A percentile compares a stretch with the other conserved stretches of the same genome.
phyloP scores from a whole-genome alignment of 441 rosid genomes.

The Bocquillonia castaneifolia region DNA sequence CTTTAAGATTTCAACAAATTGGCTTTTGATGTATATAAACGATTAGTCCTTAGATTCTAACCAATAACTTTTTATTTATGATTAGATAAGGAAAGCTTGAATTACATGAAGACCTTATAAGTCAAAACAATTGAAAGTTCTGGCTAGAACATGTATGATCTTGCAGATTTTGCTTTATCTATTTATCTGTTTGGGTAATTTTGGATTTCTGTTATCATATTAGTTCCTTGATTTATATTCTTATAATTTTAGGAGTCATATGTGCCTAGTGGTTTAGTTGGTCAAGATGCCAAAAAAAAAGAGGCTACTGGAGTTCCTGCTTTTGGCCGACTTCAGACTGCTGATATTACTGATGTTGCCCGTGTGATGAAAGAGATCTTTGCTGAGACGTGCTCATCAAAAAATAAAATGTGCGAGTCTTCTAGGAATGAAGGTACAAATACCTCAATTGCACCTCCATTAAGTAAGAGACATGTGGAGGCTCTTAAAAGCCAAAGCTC shows the following conservation, averaged over 20 bases:
- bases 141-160: neutral
- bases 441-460: constrained; percentile 24
- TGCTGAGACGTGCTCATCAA: constrained; percentile 59
- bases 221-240: neutral
- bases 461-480: constrained; percentile 25
- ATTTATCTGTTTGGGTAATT: neutral
- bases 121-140: neutral
- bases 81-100: neutral
- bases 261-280: constrained; percentile 26
- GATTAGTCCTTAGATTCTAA: neutral
- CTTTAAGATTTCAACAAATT: neutral
- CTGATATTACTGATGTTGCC: constrained; percentile 72
- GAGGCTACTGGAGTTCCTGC: constrained; percentile 35
- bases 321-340: constrained; percentile 46
- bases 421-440: constrained; percentile 32
- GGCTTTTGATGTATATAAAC: neutral
- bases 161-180: neutral
- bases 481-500: constrained; percentile 26
- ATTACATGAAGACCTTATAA: neutral
- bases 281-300: constrained; percentile 41
- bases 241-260: constrained; percentile 23
- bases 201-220: neutral
- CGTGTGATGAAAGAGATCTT: constrained; percentile 82
- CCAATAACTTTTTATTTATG: neutral
- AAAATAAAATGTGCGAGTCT: constrained; percentile 44